phyloP scores from a whole-genome alignment of 257 asterid genomes.

The Knoxia roxburghii region DNA sequence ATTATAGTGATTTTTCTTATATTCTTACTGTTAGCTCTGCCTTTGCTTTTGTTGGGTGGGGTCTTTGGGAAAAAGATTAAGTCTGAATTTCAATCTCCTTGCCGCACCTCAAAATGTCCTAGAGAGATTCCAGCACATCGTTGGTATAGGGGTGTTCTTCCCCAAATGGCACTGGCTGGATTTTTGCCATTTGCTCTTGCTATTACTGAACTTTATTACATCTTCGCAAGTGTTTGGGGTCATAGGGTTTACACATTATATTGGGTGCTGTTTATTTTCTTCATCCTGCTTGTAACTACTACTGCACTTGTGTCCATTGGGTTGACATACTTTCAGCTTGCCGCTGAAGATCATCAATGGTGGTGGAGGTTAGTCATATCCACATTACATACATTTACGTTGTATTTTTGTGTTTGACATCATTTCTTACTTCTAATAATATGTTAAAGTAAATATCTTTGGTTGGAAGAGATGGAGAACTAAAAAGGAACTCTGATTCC shows the following conservation, averaged over 20 bases:
- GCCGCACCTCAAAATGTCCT: constrained; percentile 25
- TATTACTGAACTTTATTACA: constrained; percentile 23
- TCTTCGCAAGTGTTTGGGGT: constrained; percentile 29
- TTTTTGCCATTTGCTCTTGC: constrained; percentile 21
- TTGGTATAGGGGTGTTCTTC: constrained; percentile 20
- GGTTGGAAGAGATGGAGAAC: no score
- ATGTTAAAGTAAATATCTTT: no score
- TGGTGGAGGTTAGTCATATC: constrained; percentile 45
- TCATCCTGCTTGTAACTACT: constrained; percentile 18
- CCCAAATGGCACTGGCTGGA: constrained; percentile 32
- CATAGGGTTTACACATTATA: constrained; percentile 20
- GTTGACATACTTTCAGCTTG: constrained; percentile 29
- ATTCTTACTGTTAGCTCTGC: constrained; percentile 15
- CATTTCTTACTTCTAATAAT: no score
- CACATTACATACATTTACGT: not conserved
- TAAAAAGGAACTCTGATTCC: no score
- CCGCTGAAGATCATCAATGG: constrained; percentile 39
- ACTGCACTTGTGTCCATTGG: constrained; percentile 26
- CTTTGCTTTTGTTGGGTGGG: constrained; percentile 26
- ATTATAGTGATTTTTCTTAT: constrained; percentile 17
- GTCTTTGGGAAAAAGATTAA: constrained; percentile 20
- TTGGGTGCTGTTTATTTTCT: constrained; percentile 19
- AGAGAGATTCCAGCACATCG: constrained; percentile 26
- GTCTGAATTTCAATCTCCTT: constrained; percentile 23
- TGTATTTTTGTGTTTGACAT: not conserved